Percentiles rank a stretch among this genome's conserved stretches.
phyloP scores from a whole-genome alignment of 1,284 basidiomycete genomes.

The Coniferiporia weirii region DNA sequence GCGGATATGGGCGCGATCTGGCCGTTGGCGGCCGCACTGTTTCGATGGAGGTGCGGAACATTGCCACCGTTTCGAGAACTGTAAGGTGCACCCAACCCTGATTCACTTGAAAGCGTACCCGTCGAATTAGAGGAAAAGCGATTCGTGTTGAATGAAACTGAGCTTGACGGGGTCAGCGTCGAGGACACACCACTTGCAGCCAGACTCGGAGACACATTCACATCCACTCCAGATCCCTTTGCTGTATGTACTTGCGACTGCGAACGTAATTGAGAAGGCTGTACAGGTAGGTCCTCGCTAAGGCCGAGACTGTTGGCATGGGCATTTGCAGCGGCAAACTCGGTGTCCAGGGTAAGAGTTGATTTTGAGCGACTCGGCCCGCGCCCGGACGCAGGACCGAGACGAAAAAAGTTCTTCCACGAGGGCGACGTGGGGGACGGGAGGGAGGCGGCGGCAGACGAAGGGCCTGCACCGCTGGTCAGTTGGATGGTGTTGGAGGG shows the following conservation, averaged over 20 bases:
- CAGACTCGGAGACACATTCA: constrained; percentile 3
- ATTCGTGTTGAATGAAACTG: constrained; percentile 17
- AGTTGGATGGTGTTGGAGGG: constrained; percentile 3
- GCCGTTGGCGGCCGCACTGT: background rate
- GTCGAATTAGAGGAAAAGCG: constrained; percentile 26
- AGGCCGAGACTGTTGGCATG: background rate
- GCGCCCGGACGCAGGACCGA: constrained; percentile 7
- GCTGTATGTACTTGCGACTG: background rate
- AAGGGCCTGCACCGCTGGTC: constrained; percentile 9
- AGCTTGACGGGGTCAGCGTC: constrained; percentile 16
- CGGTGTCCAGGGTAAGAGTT: constrained; percentile 17
- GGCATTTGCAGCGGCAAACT: constrained; percentile 5
- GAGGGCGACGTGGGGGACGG: constrained; percentile 19
- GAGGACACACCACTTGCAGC: background rate
- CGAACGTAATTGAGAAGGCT: background rate
- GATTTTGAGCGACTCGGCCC: constrained; percentile 18
- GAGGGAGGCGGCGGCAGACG: constrained; percentile 6
- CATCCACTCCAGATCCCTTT: background rate
- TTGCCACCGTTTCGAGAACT: background rate
- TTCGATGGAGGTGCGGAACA: background rate
- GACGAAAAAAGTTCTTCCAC: constrained; percentile 18
- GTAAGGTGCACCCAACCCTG: constrained; percentile 9
- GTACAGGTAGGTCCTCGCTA: background rate
- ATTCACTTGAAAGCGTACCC: constrained; percentile 26
- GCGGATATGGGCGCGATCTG: constrained; percentile 1